phyloP scores from a whole-genome alignment of 2,329 filamentous ascomycete genomes.

The Eutypa lata region DNA sequence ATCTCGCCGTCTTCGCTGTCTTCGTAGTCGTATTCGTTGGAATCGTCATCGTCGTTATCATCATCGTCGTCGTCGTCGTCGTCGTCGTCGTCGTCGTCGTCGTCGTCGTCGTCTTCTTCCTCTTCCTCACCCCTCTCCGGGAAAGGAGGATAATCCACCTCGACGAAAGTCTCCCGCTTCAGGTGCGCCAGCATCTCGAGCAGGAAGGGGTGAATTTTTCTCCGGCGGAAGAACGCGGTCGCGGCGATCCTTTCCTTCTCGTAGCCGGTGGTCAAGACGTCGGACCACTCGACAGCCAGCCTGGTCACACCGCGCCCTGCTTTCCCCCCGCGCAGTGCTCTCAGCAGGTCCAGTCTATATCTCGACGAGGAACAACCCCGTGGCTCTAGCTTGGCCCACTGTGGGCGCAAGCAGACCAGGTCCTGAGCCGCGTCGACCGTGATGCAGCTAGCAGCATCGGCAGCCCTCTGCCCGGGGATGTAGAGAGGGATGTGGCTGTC shows the following conservation, averaged over 20 bases:
- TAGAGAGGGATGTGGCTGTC: neutral
- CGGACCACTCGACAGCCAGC: neutral
- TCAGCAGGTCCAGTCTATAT: neutral
- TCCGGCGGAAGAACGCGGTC: neutral
- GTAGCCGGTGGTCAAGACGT: neutral
- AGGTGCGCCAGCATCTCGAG: neutral
- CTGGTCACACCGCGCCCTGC: neutral
- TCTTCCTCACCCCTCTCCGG: neutral
- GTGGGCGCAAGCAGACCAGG: neutral
- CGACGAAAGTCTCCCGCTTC: neutral
- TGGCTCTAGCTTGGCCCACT: neutral
- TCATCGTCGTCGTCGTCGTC: too few species aligned
- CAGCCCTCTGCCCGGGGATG: neutral
- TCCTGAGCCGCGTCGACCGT: neutral
- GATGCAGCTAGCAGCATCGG: neutral
- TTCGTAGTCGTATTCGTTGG: too few species aligned
- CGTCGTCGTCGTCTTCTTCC: neutral
- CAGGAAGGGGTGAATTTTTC: neutral
- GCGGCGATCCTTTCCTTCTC: too few species aligned
- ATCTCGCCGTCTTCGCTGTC: neutral
- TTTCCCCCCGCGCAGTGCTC: neutral
- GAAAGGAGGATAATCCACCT: neutral
- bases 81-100: too few species aligned
- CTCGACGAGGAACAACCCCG: neutral
- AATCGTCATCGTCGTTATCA: too few species aligned